Base-by-base conservation (phyloP, 108 stramenopile genomes). In the Cyclotella atomus region DNA sequence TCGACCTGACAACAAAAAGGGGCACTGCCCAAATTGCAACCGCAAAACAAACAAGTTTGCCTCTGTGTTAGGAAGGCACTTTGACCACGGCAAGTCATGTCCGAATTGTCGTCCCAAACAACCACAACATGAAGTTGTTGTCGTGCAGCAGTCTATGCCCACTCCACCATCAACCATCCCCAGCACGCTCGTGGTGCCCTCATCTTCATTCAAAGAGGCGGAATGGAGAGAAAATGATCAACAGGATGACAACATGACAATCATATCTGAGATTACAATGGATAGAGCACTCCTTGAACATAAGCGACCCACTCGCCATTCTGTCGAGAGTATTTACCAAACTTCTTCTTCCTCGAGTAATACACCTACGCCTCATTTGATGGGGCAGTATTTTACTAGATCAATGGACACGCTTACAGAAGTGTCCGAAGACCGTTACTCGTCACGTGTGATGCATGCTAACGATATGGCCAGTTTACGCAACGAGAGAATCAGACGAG, bases 191-290 rank as follows among this genome's bases (percentile, higher is more conserved):
- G 24, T 52, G 52, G 52, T 52, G 21, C 52, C 52, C 52, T 23
- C 52, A 23, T 23, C 52, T 23, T 23, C 4, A n/a, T n/a, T 52
- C 20, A 23, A 19, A 21, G 59, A 25, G 32, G 47, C 19, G 61
- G n/a, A n/a, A n/a, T n/a, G n/a, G n/a, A n/a, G n/a, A n/a, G n/a
- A n/a, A n/a, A n/a, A 38, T 19, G 36, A 38, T 4, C 17, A 61
- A 46, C 35, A 45, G 15, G 71, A 73, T 44, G 71, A 73, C 61
- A 60, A 62, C 15, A 21, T 41, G 55, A 73, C 71, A 3, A 60
- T 73, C 3, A 33, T 60, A 19, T 73, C 71, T n/a, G 71, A 73
- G 54, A 62, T 73, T 34, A 73, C 71, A 12, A 41, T 73, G 50
- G 71, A 73, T 63, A 36, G 35, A 10, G 34, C 24, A 21, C 20